Conservation (phyloP, 2,329 filamentous ascomycete genomes). For the Hymenoscyphus fraxineus region DNA sequence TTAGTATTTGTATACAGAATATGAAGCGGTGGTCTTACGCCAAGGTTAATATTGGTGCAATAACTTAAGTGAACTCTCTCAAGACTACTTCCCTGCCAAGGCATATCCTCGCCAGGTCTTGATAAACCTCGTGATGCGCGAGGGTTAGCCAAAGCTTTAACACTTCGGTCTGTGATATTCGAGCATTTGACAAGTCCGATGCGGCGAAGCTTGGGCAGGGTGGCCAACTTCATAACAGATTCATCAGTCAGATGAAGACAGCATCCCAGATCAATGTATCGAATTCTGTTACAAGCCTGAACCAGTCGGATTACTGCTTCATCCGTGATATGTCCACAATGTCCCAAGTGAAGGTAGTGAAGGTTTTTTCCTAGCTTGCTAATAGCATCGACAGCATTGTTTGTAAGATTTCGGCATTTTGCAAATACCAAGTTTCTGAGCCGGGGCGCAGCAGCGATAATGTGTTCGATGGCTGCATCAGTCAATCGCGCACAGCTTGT, state of each 20-base stretch:
- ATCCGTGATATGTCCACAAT: conserved; percentile 90
- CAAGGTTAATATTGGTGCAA: conserved; percentile 77
- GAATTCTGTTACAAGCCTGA: conserved; percentile 82
- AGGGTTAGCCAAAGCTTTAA: conserved; percentile 75
- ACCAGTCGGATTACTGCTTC: conserved; percentile 81
- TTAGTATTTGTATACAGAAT: neutral
- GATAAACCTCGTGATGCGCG: conserved; percentile 8
- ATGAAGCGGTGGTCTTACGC: conserved; percentile 49
- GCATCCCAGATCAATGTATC: conserved; percentile 97
- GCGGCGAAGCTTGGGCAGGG: conserved; percentile 85
- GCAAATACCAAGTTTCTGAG: conserved; percentile 89
- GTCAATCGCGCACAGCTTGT: conserved; percentile 83
- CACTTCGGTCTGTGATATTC: conserved; percentile 84
- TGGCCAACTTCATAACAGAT: conserved; percentile 79
- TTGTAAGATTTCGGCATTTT: conserved; percentile 91
- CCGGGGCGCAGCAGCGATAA: conserved; percentile 80
- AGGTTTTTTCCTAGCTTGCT: conserved; percentile 89
- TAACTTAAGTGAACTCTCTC: conserved; percentile 97
- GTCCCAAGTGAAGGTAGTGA: conserved; percentile 93
- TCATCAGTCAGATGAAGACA: conserved; percentile 83
- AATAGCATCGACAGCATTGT: conserved; percentile 82
- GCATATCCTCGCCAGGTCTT: conserved; percentile 1
- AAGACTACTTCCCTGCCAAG: conserved; percentile 41
- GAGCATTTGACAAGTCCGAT: conserved; percentile 95
- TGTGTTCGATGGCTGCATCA: conserved; percentile 82